phyloP scores from a whole-genome alignment of 2,329 filamentous ascomycete species.

The Bipolaris oryzae region DNA sequence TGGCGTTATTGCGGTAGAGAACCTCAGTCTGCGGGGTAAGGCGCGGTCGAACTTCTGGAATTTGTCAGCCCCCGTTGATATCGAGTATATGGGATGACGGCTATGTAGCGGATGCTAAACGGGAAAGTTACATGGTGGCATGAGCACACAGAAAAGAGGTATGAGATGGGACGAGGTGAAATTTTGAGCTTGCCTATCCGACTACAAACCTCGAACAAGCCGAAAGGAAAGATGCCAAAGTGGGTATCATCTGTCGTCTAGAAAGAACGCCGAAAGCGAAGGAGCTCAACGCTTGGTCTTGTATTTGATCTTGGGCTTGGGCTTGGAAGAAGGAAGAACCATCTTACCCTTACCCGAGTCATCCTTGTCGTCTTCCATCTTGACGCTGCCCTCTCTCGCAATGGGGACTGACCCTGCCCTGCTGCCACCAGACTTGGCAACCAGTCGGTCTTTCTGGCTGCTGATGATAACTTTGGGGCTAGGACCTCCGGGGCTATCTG shows the following conservation, averaged over 20 bases:
- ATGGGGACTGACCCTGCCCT: slow-evolving; percentile 53
- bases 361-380: slow-evolving; percentile 56
- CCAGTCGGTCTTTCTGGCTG: slow-evolving; percentile 42
- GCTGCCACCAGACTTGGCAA: slow-evolving; percentile 50
- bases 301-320: slow-evolving; percentile 20
- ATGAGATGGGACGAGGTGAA: slow-evolving; percentile 20
- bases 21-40: slow-evolving; percentile 55
- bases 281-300: slow-evolving; percentile 23
- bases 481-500: slow-evolving; percentile 45
- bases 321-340: slow-evolving; percentile 37
- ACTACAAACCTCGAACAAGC: slow-evolving; percentile 29
- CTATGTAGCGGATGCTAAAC: slow-evolving; percentile 2
- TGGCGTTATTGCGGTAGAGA: slow-evolving; percentile 57
- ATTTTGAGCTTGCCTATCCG: slow-evolving; percentile 26
- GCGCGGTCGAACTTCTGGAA: slow-evolving; percentile 33
- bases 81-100: neutral
- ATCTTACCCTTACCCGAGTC: slow-evolving; percentile 54
- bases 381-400: slow-evolving; percentile 57
- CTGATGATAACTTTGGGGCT: slow-evolving; percentile 44
- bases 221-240: slow-evolving; percentile 17
- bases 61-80: slow-evolving; percentile 3
- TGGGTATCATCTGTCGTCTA: slow-evolving; percentile 30
- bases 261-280: slow-evolving; percentile 14
- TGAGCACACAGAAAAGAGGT: slow-evolving; percentile 16
- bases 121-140: slow-evolving; percentile 10